phyloP scores from a whole-genome alignment of 2,329 filamentous ascomycete species.

The Ophiocordyceps camponoti-rufipedis region DNA sequence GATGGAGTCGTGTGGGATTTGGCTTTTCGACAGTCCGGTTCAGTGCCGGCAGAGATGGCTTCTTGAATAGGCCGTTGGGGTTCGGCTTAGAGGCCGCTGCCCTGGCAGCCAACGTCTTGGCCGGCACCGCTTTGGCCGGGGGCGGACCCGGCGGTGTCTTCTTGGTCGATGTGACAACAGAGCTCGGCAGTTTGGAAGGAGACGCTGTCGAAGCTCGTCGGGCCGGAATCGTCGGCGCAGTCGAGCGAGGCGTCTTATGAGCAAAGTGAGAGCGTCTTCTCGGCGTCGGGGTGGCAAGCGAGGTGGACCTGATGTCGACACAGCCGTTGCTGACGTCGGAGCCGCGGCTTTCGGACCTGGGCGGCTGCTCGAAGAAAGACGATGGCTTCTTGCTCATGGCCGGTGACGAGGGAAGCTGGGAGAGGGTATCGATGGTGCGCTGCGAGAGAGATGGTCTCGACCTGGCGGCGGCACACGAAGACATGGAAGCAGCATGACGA shows the following conservation, averaged over 20 bases:
- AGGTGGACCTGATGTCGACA: conserved; percentile 25
- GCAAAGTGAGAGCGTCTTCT: conserved; percentile 9
- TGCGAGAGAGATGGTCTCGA: conserved; percentile 52
- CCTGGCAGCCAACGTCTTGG: conserved; percentile 25
- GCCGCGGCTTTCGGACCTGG: conserved; percentile 21
- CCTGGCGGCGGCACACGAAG: conserved; percentile 5
- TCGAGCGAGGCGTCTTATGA: conserved; percentile 7
- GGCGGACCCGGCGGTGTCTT: conserved; percentile 2
- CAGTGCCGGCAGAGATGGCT: conserved; percentile 29
- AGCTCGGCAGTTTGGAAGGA: conserved; percentile 11
- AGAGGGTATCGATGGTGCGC: conserved; percentile 69
- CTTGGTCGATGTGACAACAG: conserved; percentile 19
- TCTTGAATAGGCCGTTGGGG: conserved; percentile 33
- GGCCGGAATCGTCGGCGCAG: conserved; percentile 4
- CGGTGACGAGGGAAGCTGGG: conserved; percentile 63
- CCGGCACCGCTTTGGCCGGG: conserved; percentile 20
- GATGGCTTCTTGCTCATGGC: conserved; percentile 47
- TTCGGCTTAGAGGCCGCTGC: conserved; percentile 33
- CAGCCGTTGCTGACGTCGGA: conserved; percentile 19
- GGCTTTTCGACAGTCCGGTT: conserved; percentile 5
- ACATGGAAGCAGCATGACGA: conserved; percentile 18
- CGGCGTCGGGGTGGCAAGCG: conserved; percentile 23
- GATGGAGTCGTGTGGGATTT: not conserved
- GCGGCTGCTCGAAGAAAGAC: conserved; percentile 50
- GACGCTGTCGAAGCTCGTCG: conserved; percentile 7